Conservation (phyloP, 768 basidiomycete species). For the Podaxis rugospora region DNA sequence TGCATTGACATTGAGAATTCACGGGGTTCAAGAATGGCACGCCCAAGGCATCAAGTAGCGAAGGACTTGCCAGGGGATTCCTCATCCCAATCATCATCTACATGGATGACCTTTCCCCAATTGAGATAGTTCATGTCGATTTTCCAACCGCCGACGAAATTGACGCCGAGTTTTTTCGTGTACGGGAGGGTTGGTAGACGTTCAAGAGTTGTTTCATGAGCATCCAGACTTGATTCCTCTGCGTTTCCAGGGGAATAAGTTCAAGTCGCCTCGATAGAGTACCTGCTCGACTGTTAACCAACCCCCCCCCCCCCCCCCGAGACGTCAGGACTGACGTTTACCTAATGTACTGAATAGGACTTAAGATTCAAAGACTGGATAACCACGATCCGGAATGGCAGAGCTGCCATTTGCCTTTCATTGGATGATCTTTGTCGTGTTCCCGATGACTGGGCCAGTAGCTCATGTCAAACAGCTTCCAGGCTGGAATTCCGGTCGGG, state of each 20-base stretch:
- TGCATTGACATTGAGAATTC: not conserved
- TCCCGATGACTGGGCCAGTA: slow-evolving; percentile 17
- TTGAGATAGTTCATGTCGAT: slow-evolving; percentile 18
- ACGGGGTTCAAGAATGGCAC: slow-evolving; percentile 36
- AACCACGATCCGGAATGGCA: slow-evolving; percentile 22
- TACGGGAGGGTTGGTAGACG: slow-evolving; percentile 20
- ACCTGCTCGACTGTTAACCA: slow-evolving; percentile 15
- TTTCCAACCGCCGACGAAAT: slow-evolving; percentile 21
- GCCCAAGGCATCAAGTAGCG: slow-evolving; percentile 30
- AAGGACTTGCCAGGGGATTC: slow-evolving; percentile 23
- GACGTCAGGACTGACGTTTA: not conserved
- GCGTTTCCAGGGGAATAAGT: slow-evolving; percentile 21
- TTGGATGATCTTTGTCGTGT: slow-evolving; percentile 7
- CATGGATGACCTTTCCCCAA: slow-evolving; percentile 18
- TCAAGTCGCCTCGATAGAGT: slow-evolving; percentile 29
- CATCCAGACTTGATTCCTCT: slow-evolving; percentile 23
- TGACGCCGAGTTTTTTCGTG: slow-evolving; percentile 16
- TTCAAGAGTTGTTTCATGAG: slow-evolving; percentile 26
- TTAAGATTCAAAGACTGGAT: slow-evolving; percentile 10
- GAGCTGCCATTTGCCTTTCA: slow-evolving; percentile 28
- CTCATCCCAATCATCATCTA: slow-evolving; percentile 26
- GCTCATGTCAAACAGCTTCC: slow-evolving; percentile 31
- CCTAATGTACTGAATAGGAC: slow-evolving; percentile 23
- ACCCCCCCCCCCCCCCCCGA: not conserved
- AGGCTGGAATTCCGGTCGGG: slow-evolving; percentile 30